These are phyloP conservation scores for Epichloe bromicola DNA, from an alignment of 2,329 filamentous ascomycete genomes.

Conservation along the genomic window DNA sequence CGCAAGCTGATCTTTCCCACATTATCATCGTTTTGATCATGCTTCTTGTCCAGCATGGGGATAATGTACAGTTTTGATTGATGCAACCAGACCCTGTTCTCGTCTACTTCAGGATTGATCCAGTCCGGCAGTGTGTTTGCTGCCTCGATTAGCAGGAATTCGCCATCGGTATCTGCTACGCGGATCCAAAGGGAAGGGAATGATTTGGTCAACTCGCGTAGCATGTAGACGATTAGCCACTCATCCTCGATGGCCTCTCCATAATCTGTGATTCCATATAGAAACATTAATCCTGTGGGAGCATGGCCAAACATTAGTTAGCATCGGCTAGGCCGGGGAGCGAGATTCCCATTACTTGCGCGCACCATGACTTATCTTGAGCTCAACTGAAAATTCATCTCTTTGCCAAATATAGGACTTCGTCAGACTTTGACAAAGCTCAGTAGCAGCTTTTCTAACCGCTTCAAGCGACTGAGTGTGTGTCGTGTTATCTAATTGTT, in stretches of 20 bases:
- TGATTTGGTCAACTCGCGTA: constrained; percentile 65
- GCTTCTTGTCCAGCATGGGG: constrained; percentile 29
- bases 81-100: constrained; percentile 83
- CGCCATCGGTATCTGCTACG: constrained; percentile 77
- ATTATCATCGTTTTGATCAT: constrained; percentile 1
- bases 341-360: background rate
- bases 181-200: constrained; percentile 69
- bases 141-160: constrained; percentile 90
- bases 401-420: constrained; percentile 92
- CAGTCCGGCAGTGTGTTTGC: constrained; percentile 77
- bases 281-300: constrained; percentile 31
- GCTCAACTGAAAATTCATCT: constrained; percentile 61
- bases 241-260: constrained; percentile 95
- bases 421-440: constrained; percentile 51
- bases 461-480: constrained; percentile 54
- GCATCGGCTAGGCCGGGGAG: background rate
- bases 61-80: constrained; percentile 64
- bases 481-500: constrained; percentile 37
- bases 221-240: constrained; percentile 86
- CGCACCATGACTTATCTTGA: constrained; percentile 45
- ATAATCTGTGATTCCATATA: constrained; percentile 72
- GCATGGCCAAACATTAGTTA: background rate
- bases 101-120: constrained; percentile 82
- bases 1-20: constrained; percentile 38
- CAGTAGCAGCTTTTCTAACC: constrained; percentile 55